Evolutionary conservation across 495 filamentous ascomycete genomes (phyloP).

Genomic region (Penicillium herquei): DNA sequence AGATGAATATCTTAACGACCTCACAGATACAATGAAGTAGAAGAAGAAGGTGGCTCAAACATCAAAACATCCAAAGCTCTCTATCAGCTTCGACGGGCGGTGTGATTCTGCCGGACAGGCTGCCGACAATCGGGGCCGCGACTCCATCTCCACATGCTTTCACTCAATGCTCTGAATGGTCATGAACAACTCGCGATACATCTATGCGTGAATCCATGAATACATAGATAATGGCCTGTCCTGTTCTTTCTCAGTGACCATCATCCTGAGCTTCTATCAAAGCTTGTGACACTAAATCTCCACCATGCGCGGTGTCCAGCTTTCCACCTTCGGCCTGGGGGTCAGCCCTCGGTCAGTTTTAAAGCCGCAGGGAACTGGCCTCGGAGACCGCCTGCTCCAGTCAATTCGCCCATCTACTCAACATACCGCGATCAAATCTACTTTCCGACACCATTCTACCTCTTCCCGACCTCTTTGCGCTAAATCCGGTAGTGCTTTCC

Average conservation of each 20-base stretch:
- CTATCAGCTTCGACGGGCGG: constrained; percentile 41
- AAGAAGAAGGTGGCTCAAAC: neutral
- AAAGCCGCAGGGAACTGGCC: constrained; percentile 18
- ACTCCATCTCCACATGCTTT: constrained; percentile 21
- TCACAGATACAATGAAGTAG: no score
- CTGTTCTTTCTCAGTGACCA: constrained; percentile 22
- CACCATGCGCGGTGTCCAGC: constrained; percentile 40
- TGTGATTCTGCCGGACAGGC: constrained; percentile 14
- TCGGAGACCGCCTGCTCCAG: constrained; percentile 18
- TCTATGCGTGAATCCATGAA: neutral
- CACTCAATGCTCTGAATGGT: constrained; percentile 9
- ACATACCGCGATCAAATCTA: constrained; percentile 7
- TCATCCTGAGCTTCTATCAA: constrained; percentile 16
- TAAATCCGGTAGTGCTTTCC: constrained; percentile 10
- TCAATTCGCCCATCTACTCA: constrained; percentile 3
- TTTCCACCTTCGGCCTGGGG: constrained; percentile 36
- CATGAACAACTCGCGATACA: constrained; percentile 10
- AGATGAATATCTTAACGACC: no score
- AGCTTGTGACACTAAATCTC: constrained; percentile 16
- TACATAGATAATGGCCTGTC: constrained; percentile 36
- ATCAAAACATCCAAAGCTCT: constrained; percentile 34
- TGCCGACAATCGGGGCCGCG: constrained; percentile 20
- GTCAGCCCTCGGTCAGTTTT: constrained; percentile 24
- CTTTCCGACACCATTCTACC: constrained; percentile 25
- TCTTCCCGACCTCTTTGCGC: constrained; percentile 22